phyloP scores from a whole-genome alignment of 2,329 filamentous ascomycete genomes.

The Fonsecaea erecta region DNA sequence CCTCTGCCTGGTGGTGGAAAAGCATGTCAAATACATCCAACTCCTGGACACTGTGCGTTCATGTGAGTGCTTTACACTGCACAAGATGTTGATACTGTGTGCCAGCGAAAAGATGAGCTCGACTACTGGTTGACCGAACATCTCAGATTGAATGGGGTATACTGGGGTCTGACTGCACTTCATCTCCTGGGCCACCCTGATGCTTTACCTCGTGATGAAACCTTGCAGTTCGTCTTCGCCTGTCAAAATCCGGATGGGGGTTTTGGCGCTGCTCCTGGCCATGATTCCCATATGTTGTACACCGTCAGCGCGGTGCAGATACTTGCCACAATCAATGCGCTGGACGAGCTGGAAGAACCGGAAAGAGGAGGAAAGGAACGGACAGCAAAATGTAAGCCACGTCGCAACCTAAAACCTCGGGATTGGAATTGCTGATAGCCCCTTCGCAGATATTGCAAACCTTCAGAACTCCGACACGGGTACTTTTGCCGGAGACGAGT shows the following conservation, averaged over 20 bases:
- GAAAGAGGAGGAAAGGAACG: conserved; percentile 72
- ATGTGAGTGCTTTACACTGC: conserved; percentile 27
- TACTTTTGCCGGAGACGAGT: conserved; percentile 91
- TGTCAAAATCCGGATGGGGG: conserved; percentile 88
- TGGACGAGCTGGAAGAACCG: conserved; percentile 80
- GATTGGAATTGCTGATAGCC: neutral
- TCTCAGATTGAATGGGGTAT: conserved; percentile 89
- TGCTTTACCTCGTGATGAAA: conserved; percentile 76
- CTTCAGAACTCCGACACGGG: conserved; percentile 82
- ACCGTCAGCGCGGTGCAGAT: conserved; percentile 96
- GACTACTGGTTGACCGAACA: conserved; percentile 99
- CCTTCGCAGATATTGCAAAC: conserved; percentile 69
- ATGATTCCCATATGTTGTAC: conserved; percentile 95
- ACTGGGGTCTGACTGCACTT: conserved; percentile 91
- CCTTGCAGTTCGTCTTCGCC: conserved; percentile 92
- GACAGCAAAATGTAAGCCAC: conserved; percentile 75
- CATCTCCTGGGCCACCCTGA: conserved; percentile 82
- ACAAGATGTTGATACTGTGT: conserved; percentile 45
- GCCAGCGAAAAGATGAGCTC: conserved; percentile 83
- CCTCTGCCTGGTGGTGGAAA: conserved; percentile 60
- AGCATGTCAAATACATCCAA: conserved; percentile 91
- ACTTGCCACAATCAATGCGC: conserved; percentile 80
- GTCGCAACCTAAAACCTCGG: neutral
- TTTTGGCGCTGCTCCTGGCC: conserved; percentile 89
- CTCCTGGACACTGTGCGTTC: conserved; percentile 78